These are phyloP conservation scores for Pouteria campechiana DNA, from an alignment of 179 eudicot species.

Conservation along the genomic window DNA sequence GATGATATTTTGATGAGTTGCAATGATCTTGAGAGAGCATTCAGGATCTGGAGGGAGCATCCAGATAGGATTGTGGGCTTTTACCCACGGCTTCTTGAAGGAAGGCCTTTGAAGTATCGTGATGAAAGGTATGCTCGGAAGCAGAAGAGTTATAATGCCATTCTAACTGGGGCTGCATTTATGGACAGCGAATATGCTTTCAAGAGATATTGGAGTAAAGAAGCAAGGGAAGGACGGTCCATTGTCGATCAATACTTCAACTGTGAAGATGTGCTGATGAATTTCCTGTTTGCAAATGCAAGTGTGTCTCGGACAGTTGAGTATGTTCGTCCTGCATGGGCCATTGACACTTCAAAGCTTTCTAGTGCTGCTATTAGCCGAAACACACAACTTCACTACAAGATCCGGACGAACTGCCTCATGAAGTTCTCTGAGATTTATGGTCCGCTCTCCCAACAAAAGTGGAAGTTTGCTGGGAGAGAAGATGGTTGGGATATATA, in stretches of 20 bases:
- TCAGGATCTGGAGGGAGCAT: slow-evolving; percentile 78
- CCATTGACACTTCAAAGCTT: slow-evolving; percentile 75
- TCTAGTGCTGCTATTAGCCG: slow-evolving; percentile 79
- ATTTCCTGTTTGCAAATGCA: slow-evolving; percentile 78
- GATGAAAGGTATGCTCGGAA: slow-evolving; percentile 76
- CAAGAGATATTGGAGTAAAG: slow-evolving; percentile 70
- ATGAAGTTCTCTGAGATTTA: slow-evolving; percentile 43
- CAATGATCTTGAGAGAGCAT: slow-evolving; percentile 79
- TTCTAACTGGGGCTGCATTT: slow-evolving; percentile 93
- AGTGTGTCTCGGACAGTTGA: slow-evolving; percentile 51
- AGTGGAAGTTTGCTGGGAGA: slow-evolving; percentile 48
- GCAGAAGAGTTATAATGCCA: slow-evolving; percentile 68
- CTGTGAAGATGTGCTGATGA: slow-evolving; percentile 87
- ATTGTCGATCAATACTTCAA: slow-evolving; percentile 64
- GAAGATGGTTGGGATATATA: slow-evolving; percentile 86
- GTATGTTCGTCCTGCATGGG: slow-evolving; percentile 84
- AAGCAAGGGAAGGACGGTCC: slow-evolving; percentile 50
- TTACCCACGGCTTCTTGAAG: slow-evolving; percentile 62
- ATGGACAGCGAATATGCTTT: slow-evolving; percentile 60
- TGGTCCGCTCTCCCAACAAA: slow-evolving; percentile 50
- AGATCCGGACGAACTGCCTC: slow-evolving; percentile 59
- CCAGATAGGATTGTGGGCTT: slow-evolving; percentile 87
- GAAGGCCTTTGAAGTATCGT: slow-evolving; percentile 41
- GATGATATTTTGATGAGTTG: slow-evolving; percentile 97
- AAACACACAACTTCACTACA: slow-evolving; percentile 66